A percentile compares a stretch with the other conserved stretches of the same genome.
Evolutionary conservation across 805 yeast species (phyloP).

Genomic region (Kodamaea kakaduensis): DNA sequence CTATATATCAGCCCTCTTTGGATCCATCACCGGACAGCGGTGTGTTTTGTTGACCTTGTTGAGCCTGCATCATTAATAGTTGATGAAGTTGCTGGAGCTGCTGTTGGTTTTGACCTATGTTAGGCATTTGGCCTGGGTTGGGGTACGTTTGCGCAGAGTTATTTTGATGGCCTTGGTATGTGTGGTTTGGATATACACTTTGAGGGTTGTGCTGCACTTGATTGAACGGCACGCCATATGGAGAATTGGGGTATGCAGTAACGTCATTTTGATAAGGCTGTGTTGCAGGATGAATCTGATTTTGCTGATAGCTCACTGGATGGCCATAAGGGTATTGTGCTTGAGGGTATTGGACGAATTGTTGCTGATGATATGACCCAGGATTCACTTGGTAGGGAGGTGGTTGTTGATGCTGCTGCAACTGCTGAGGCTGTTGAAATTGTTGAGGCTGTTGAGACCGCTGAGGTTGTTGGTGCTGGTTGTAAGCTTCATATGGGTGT

Average conservation of each 20-base stretch:
- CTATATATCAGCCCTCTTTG: background rate
- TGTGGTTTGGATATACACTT: no score
- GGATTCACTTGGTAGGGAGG: constrained; percentile 1
- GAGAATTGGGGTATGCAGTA: constrained; percentile 12
- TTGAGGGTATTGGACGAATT: constrained; percentile 1
- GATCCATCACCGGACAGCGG: background rate
- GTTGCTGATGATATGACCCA: constrained; percentile 8
- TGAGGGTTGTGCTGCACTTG: constrained; percentile 20
- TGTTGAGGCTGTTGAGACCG: constrained; percentile 7
- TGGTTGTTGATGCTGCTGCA: constrained; percentile 9
- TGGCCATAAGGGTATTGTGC: constrained; percentile 3
- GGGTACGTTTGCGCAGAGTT: constrained; percentile 1
- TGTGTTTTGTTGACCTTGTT: constrained; percentile 12
- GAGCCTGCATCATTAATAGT: constrained; percentile 19
- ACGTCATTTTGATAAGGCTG: constrained; percentile 7
- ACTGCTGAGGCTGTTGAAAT: constrained; percentile 10
- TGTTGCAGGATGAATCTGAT: no score
- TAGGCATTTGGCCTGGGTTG: constrained; percentile 4
- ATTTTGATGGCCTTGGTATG: constrained; percentile 8
- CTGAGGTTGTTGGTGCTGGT: constrained; percentile 6
- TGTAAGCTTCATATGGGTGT: constrained; percentile 7
- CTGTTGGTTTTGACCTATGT: constrained; percentile 12
- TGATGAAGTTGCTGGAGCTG: constrained; percentile 24
- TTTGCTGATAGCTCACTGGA: no score
- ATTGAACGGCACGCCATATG: constrained; percentile 23